A percentile compares a stretch with the other conserved stretches of the same genome.
Conservation (phyloP, 306 rosid genomes). For the Begonia masoniana region DNA sequence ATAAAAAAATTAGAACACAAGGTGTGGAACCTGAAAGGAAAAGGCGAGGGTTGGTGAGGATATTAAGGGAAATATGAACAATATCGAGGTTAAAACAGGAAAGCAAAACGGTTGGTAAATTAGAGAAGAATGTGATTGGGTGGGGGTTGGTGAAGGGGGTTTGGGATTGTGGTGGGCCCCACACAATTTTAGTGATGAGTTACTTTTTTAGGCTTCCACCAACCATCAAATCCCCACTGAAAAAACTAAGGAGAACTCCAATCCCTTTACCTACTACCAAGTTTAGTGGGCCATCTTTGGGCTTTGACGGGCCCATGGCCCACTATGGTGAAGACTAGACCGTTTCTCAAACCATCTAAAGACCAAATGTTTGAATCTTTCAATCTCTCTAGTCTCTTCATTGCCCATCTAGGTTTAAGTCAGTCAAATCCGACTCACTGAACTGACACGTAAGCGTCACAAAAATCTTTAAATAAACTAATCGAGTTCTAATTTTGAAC, state of each 20-base stretch:
- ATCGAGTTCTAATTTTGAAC: too few species aligned
- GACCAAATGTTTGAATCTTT: too few species aligned
- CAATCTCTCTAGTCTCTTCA: too few species aligned
- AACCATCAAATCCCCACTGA: neutral
- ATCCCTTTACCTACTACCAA: neutral
- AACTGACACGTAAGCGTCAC: too few species aligned
- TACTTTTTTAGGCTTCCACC: neutral
- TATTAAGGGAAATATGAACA: neutral
- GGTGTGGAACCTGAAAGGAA: neutral
- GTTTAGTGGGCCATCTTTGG: neutral
- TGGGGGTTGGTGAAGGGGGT: neutral
- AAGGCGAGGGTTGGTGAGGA: neutral
- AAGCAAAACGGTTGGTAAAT: neutral
- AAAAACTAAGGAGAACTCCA: neutral
- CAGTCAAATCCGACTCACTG: too few species aligned
- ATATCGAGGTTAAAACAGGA: neutral
- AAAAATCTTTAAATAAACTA: too few species aligned
- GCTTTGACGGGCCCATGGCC: too few species aligned
- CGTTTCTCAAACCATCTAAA: too few species aligned
- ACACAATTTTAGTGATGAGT: neutral
- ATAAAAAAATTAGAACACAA: neutral
- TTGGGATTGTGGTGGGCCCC: neutral
- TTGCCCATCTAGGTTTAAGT: too few species aligned
- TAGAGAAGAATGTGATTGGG: neutral
- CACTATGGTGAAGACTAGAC: too few species aligned